phyloP scores from a whole-genome alignment of 441 rosid genomes.

The Adansonia gregorii region DNA sequence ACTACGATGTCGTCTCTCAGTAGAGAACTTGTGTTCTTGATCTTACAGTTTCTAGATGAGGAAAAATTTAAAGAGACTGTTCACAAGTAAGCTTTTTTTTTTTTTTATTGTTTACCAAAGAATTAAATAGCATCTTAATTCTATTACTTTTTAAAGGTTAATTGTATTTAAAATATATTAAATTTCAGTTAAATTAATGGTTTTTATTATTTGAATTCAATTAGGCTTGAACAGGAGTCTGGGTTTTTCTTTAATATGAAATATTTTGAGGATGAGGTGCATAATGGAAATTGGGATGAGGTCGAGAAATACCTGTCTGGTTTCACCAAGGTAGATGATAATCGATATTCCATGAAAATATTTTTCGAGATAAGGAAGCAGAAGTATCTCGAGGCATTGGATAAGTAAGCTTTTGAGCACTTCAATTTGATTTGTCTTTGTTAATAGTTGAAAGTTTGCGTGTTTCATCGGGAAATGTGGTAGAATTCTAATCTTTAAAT shows the following conservation, averaged over 20 bases:
- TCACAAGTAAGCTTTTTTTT: not conserved
- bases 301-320: not conserved
- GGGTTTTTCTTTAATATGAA: not conserved
- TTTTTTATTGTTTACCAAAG: too few species aligned
- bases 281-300: not conserved
- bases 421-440: not conserved
- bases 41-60: constrained; percentile 5
- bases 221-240: not conserved
- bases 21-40: constrained; percentile 5
- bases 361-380: not conserved
- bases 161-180: too few species aligned
- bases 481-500: too few species aligned
- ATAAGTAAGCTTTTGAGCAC: not conserved
- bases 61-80: not conserved
- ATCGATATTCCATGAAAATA: not conserved
- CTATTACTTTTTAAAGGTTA: too few species aligned
- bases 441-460: not conserved
- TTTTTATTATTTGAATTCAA: not conserved
- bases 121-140: too few species aligned
- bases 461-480: not conserved
- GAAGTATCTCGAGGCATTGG: not conserved
- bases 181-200: not conserved
- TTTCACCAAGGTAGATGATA: not conserved
- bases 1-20: not conserved
- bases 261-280: not conserved